Evolutionary conservation across 805 yeast species (phyloP).

Genomic region (Saccharomycopsis guyanensis): DNA sequence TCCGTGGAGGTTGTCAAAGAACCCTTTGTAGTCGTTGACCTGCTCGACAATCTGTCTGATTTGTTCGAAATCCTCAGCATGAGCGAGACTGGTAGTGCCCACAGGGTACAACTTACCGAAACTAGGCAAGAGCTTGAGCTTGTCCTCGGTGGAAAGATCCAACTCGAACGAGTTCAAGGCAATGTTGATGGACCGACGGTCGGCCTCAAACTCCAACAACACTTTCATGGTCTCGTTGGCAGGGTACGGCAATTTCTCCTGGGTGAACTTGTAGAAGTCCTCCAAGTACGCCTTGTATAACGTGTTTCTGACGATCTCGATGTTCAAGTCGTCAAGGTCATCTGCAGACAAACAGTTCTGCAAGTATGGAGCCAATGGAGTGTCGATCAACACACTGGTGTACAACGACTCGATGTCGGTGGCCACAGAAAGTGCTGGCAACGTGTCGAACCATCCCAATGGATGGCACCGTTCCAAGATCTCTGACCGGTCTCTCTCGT

Average conservation of each 20-base stretch:
- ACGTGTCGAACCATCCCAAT: slow-evolving; percentile 95
- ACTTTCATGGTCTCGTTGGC: slow-evolving; percentile 74
- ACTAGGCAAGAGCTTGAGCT: slow-evolving; percentile 64
- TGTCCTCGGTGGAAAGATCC: slow-evolving; percentile 68
- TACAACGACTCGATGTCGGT: slow-evolving; percentile 92
- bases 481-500: slow-evolving; percentile 85
- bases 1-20: slow-evolving; percentile 36
- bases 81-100: slow-evolving; percentile 55
- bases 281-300: slow-evolving; percentile 90
- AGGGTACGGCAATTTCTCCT: slow-evolving; percentile 57
- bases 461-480: slow-evolving; percentile 91
- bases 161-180: slow-evolving; percentile 83
- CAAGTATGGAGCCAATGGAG: slow-evolving; percentile 96
- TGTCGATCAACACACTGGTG: slow-evolving; percentile 87
- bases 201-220: slow-evolving; percentile 85
- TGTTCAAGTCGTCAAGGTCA: slow-evolving; percentile 90
- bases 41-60: slow-evolving; percentile 57
- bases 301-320: slow-evolving; percentile 88
- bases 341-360: slow-evolving; percentile 75
- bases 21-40: slow-evolving; percentile 58
- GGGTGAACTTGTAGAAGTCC: slow-evolving; percentile 67
- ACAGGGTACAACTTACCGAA: slow-evolving; percentile 76
- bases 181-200: slow-evolving; percentile 88
- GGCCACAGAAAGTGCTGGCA: slow-evolving; percentile 91
- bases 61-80: slow-evolving; percentile 80